Evolutionary conservation across 73 alveolate genomes (phyloP).

Genomic region (Tetrahymena malaccensis): DNA sequence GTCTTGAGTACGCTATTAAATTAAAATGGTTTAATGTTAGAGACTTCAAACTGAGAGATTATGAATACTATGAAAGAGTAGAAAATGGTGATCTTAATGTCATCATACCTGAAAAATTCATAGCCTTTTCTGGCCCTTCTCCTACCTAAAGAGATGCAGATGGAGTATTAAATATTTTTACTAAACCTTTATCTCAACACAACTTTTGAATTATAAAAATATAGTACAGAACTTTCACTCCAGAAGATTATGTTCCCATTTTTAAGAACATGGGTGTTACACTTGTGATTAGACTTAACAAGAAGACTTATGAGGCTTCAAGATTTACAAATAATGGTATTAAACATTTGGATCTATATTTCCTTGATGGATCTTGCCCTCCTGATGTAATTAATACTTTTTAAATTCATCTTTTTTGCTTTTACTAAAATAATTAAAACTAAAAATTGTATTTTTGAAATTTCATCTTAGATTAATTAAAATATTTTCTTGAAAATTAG

Average conservation of each 20-base stretch:
- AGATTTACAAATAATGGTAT: slow-evolving; percentile 60
- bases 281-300: slow-evolving; percentile 81
- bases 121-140: slow-evolving; percentile 89
- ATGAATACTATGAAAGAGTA: slow-evolving; percentile 87
- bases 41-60: slow-evolving; percentile 69
- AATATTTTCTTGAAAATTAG: background rate
- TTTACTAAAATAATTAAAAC: too few relatives aligned
- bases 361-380: slow-evolving; percentile 92
- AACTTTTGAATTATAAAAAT: background rate
- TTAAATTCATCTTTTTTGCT: background rate
- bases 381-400: slow-evolving; percentile 65
- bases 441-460: too few relatives aligned
- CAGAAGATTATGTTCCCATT: slow-evolving; percentile 88
- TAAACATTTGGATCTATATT: slow-evolving; percentile 79
- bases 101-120: slow-evolving; percentile 83
- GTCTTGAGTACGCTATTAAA: slow-evolving; percentile 76
- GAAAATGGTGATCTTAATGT: slow-evolving; percentile 93
- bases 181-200: background rate
- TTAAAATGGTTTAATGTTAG: slow-evolving; percentile 85
- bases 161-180: slow-evolving; percentile 9
- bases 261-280: slow-evolving; percentile 77
- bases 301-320: slow-evolving; percentile 61
- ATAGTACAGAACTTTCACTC: slow-evolving; percentile 59
- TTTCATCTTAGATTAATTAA: too few relatives aligned
- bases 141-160: slow-evolving; percentile 45